A percentile compares a stretch with the other conserved stretches of the same genome.
Conservation (phyloP, 73 alveolate species). For the Stentor roeselii region DNA sequence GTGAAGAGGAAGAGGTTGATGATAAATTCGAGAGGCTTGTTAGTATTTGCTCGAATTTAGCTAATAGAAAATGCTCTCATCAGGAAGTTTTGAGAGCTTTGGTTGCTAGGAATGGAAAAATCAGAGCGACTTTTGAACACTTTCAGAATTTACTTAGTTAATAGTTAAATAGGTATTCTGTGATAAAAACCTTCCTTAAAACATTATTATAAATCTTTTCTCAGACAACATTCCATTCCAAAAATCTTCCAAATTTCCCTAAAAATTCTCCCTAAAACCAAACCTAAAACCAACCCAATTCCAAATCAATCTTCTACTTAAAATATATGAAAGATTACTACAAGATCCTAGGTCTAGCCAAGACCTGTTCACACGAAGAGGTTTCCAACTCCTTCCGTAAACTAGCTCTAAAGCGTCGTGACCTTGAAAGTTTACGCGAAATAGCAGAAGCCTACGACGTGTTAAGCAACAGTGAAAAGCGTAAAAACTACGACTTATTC, state of each 20-base stretch:
- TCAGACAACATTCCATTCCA: no score
- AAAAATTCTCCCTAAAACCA: no score
- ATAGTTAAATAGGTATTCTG: no score
- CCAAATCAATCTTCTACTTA: no score
- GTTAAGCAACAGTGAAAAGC: constrained; percentile 64
- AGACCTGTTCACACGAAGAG: constrained; percentile 78
- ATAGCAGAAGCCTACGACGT: constrained; percentile 95
- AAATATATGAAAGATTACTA: constrained; percentile 68
- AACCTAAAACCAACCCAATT: no score
- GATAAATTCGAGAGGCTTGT: not conserved
- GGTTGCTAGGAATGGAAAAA: not conserved
- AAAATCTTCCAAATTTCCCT: no score
- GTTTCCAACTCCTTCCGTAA: constrained; percentile 83
- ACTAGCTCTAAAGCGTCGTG: constrained; percentile 70
- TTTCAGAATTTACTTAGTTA: no score
- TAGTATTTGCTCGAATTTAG: not conserved
- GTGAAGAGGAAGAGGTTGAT: not conserved
- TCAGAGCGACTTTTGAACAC: not conserved
- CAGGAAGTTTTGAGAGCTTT: not conserved
- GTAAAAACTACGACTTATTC: constrained; percentile 77
- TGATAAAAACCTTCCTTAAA: no score
- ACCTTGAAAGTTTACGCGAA: constrained; percentile 69
- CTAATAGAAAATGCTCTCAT: not conserved
- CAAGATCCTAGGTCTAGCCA: constrained; percentile 63
- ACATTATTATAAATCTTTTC: no score